These are phyloP conservation scores for Thuja plicata DNA, from an alignment of 83 land plant genomes.

Conservation along the genomic window DNA sequence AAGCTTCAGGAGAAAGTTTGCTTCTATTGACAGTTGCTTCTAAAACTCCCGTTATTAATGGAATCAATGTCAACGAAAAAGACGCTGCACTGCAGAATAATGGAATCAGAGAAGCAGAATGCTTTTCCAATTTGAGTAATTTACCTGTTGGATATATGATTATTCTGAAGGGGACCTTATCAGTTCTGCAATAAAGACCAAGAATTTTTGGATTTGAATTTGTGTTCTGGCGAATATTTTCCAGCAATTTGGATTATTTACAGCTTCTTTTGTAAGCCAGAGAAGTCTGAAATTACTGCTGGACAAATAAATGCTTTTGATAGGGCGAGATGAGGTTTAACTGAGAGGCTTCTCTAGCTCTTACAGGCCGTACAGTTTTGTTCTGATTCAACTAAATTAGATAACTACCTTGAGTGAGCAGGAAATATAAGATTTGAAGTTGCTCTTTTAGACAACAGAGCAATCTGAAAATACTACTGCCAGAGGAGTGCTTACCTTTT, in stretches of 20 bases:
- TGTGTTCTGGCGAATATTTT: too few relatives aligned
- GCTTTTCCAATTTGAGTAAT: background rate
- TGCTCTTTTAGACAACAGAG: background rate
- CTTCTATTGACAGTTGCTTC: too few relatives aligned
- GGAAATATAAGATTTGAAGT: background rate
- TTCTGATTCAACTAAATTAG: background rate
- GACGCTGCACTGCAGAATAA: background rate
- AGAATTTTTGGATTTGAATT: background rate
- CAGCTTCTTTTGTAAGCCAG: background rate
- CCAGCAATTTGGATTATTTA: background rate
- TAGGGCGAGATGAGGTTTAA: background rate
- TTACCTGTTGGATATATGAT: background rate
- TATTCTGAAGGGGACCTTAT: background rate
- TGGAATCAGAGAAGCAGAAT: background rate
- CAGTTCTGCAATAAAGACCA: background rate
- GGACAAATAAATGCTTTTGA: background rate
- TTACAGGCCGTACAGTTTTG: background rate
- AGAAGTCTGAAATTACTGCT: background rate
- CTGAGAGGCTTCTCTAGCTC: background rate
- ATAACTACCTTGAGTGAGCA: background rate
- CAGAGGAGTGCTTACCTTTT: background rate
- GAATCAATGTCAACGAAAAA: background rate
- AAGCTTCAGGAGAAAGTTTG: background rate
- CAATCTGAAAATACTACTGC: background rate
- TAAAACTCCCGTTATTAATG: background rate